These are phyloP conservation scores for Botrytis fragariae DNA, from an alignment of 2,329 filamentous ascomycete genomes.

Conservation along the genomic window DNA sequence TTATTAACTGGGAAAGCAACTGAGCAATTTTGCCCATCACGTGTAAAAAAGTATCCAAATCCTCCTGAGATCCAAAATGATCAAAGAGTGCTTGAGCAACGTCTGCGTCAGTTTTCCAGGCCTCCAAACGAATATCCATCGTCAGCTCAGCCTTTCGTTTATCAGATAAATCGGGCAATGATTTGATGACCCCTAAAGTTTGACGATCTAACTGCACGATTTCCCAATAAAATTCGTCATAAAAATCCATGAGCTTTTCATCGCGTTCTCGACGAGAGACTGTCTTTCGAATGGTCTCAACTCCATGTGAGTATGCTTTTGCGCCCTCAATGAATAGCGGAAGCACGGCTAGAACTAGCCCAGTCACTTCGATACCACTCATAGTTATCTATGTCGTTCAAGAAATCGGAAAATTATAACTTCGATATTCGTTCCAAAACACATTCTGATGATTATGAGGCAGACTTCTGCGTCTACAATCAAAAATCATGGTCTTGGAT, in stretches of 20 bases:
- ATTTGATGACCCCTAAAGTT: neutral
- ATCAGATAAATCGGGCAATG: neutral
- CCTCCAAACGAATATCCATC: neutral
- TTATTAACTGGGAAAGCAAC: slow-evolving; percentile 7
- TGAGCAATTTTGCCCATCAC: slow-evolving; percentile 12
- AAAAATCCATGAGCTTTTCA: slow-evolving; percentile 8
- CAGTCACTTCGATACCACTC: slow-evolving; percentile 2
- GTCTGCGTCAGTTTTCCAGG: slow-evolving; percentile 1
- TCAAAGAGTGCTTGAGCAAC: slow-evolving; percentile 6
- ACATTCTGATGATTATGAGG: neutral
- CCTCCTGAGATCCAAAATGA: neutral
- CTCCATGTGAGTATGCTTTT: slow-evolving; percentile 9
- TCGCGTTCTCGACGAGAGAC: slow-evolving; percentile 10
- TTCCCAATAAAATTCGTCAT: slow-evolving; percentile 16
- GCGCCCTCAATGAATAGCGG: slow-evolving; percentile 7
- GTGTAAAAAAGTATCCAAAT: neutral
- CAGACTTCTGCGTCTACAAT: neutral
- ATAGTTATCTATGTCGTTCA: neutral
- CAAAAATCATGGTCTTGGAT: neutral
- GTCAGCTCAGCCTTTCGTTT: slow-evolving; percentile 2
- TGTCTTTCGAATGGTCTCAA: slow-evolving; percentile 8
- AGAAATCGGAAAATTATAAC: neutral
- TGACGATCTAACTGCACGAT: slow-evolving; percentile 12
- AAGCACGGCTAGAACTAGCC: neutral
- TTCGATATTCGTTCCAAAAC: neutral